Evolutionary conservation across 192 early-diverging fungal genomes (phyloP), one percentile per base, ranked within the genome.

Genomic region (Chytriomyces hyalinus): DNA sequence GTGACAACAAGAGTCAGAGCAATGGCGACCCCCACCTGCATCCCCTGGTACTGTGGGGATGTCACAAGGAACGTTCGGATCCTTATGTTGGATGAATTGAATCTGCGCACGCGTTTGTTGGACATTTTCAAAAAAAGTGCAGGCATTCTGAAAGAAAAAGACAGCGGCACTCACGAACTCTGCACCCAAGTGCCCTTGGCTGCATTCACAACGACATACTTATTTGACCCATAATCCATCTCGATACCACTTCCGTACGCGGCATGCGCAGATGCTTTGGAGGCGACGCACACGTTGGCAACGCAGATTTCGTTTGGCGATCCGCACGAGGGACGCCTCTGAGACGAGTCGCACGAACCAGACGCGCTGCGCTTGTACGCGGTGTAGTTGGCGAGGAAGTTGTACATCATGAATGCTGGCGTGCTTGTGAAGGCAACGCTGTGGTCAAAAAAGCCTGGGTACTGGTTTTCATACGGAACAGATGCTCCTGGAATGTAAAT

Each of bases 231-330:
- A 57, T 85, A 85, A 70, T 87, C 78, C 74, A 68, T 81, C 51
- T 84, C 78, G n/a, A 88, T 59, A 20, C 87, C 87, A 15, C 84
- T 82, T 4, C 85, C 82, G 65, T 86, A 88, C 5, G 87, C 85
- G 70, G 69, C 78, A 68, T 88, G 87, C 60, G 69, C 66, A n/a
- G 73, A 61, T 11, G 82, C 75, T 44, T 77, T 70, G 5, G 72
- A 65, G 10, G 44, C 17, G 6, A 82, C 67, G 61, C 87, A 88
- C 22, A 11, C 61, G 22, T 75, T 61, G 10, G 69, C 73, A 4
- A 85, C 57, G 47, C 79, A 81, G 13, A 59, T 71, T 20, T 59
- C 63, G 5, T 59, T 80, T 13, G 65, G 59, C 22, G 50, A 36
- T 13, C 45, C 61, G 36, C 20, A 78, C 20, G 48, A 22, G 13